Evolutionary conservation across 352 stramenopile genomes (phyloP).

Genomic region (Globisporangium rhizosaccharum): DNA sequence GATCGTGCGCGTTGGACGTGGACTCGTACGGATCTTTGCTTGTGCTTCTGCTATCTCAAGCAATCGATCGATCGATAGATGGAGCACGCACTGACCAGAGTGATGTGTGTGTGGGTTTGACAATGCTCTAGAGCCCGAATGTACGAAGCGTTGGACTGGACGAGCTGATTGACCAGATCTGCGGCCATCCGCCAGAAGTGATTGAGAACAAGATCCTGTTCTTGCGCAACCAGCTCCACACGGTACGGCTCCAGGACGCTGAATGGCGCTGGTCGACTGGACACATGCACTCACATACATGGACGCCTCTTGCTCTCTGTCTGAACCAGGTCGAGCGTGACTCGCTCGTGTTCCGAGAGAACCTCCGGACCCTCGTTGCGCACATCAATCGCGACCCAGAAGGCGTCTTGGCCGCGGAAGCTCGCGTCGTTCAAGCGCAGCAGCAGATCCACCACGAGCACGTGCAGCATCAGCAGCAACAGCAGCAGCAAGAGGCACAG

Average conservation of each 20-base stretch:
- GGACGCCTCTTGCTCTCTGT: not conserved
- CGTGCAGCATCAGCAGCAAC: conserved; percentile 7
- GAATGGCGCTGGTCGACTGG: too few relatives aligned
- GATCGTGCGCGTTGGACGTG: conserved; percentile 90
- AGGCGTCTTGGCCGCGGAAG: conserved; percentile 27
- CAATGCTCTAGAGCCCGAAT: conserved; percentile 43
- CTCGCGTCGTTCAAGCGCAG: conserved; percentile 29
- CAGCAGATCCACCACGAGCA: conserved; percentile 11
- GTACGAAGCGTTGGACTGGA: conserved; percentile 79
- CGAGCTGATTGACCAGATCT: conserved; percentile 83
- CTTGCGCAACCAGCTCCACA: conserved; percentile 43
- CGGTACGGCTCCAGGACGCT: conserved; percentile 24
- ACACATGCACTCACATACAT: not conserved
- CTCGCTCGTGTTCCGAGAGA: conserved; percentile 54
- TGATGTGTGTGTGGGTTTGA: not conserved
- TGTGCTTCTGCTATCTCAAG: not conserved
- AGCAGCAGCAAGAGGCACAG: conserved; percentile 10
- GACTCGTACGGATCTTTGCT: conserved; percentile 40
- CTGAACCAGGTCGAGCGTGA: conserved; percentile 60
- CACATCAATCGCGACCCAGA: conserved; percentile 66
- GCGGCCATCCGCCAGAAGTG: conserved; percentile 60
- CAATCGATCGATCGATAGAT: too few relatives aligned
- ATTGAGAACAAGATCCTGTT: conserved; percentile 57
- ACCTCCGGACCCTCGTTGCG: conserved; percentile 62
- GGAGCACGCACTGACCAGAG: not conserved